Conservation (phyloP, 1,139 yeast species). For the Kurtzmaniella quercitrusa region DNA sequence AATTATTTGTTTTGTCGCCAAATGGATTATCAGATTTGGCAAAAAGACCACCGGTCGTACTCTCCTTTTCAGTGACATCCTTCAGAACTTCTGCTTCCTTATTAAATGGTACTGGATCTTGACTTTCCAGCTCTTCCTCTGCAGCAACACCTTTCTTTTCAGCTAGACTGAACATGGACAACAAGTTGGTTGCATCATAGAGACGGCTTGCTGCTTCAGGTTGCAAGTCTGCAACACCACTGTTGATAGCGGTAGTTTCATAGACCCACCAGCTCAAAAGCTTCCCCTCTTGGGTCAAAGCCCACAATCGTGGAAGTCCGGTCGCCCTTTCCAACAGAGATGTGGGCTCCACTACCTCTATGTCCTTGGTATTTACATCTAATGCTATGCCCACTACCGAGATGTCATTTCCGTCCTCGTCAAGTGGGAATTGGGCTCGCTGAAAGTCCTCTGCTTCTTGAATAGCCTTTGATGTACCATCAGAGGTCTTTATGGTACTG, state of each 20-base stretch:
- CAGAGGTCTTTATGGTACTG: constrained; percentile 32
- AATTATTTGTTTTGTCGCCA: neutral
- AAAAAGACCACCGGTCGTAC: too few relatives aligned
- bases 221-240: constrained; percentile 19
- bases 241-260: constrained; percentile 43
- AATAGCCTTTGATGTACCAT: constrained; percentile 17
- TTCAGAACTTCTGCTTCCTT: too few relatives aligned
- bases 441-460: constrained; percentile 61
- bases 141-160: neutral
- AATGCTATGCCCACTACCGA: constrained; percentile 66
- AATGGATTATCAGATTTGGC: constrained; percentile 9
- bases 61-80: too few relatives aligned
- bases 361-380: constrained; percentile 46
- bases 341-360: constrained; percentile 48
- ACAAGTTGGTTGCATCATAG: neutral
- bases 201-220: neutral
- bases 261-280: constrained; percentile 64
- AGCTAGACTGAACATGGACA: neutral
- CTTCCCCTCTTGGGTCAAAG: constrained; percentile 59
- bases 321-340: constrained; percentile 49
- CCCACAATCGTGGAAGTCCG: constrained; percentile 60
- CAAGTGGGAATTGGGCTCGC: constrained; percentile 69
- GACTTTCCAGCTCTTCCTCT: neutral
- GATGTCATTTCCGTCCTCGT: constrained; percentile 62
- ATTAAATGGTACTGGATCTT: neutral